Evolutionary conservation across 768 basidiomycete species (phyloP), one percentile per base, ranked within the genome.

Genomic region (Mycena latifolia): DNA sequence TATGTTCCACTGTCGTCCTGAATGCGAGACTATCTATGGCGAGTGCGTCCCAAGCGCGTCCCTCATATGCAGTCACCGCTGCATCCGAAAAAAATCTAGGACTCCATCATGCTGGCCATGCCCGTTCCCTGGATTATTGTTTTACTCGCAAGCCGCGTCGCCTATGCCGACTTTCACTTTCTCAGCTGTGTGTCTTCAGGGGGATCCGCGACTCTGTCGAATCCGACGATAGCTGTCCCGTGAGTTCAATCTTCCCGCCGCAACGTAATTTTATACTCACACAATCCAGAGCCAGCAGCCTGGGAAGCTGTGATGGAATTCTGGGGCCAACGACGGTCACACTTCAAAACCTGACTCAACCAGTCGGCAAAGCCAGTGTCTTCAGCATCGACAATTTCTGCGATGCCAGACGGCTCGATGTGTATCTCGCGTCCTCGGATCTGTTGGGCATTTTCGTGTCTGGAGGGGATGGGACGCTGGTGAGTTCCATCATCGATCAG

Each of bases 131-230:
- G 35, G 25, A n/a, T n/a, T n/a, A 5, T 60, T 24, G 37, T 51
- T 52, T 31, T 60, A 7, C 22, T 60, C 33, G 58, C 58, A 11
- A 52, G 28, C 29, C 35, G 51, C 29, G 41, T 22, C 20, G 52
- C 33, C 52, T 24, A 43, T 46, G 61, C 61, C 11, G 61, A 62
- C 24, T 62, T 62, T 47, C 61, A 62, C 25, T 54, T 62, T 28
- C 11, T 62, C 10, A 54, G 17, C 46, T 62, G 52, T 24, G 20
- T 14, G 24, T 45, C 51, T 17, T 25, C 52, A 7, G 53, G 52
- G 12, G 31, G 43, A 25, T 45, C 52, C 8, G 35, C 18, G 25
- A 39, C 39, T 28, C 31, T 41, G 12, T 14, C 51, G 28, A 35
- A 31, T 37, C 61, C 22, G 28, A 43, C 52, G 15, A 54, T 62